Percentiles rank a stretch among this genome's conserved stretches.
phyloP scores from a whole-genome alignment of 2,329 filamentous ascomycete species.

The Aureobasidium zeae region DNA sequence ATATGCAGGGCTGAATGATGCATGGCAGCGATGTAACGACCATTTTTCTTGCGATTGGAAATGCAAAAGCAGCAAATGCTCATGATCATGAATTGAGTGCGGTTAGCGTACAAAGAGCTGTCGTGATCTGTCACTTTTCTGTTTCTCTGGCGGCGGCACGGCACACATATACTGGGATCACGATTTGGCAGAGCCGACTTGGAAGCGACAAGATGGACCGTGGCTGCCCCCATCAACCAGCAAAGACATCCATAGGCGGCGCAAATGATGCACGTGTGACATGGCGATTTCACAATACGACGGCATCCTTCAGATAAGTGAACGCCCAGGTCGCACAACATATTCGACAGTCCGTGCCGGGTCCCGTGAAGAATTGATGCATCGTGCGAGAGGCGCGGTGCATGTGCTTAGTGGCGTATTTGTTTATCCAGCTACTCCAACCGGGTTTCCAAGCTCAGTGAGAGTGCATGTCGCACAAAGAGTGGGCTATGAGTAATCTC shows the following conservation, averaged over 20 bases:
- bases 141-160: too few relatives aligned
- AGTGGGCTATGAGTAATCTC: slow-evolving; percentile 1
- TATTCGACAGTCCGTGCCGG: background rate
- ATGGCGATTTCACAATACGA: too few relatives aligned
- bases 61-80: too few relatives aligned
- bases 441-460: slow-evolving; percentile 11
- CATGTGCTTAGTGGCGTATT: slow-evolving; percentile 9
- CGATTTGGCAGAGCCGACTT: too few relatives aligned
- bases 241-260: background rate
- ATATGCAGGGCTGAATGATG: slow-evolving; percentile 9
- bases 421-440: slow-evolving; percentile 12
- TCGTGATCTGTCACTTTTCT: slow-evolving; percentile 12
- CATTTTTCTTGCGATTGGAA: too few relatives aligned
- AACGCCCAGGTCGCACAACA: background rate
- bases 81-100: background rate
- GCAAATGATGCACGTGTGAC: background rate
- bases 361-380: slow-evolving; percentile 14
- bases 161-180: slow-evolving; percentile 1
- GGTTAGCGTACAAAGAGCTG: background rate
- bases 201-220: background rate
- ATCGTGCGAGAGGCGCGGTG: slow-evolving; percentile 10
- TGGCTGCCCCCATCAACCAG: background rate
- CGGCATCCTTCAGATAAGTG: too few relatives aligned
- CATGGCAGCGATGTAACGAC: slow-evolving; percentile 8
- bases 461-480: background rate